Evolutionary conservation across 352 stramenopile genomes (phyloP).

Genomic region (Phytophthora meadii): DNA sequence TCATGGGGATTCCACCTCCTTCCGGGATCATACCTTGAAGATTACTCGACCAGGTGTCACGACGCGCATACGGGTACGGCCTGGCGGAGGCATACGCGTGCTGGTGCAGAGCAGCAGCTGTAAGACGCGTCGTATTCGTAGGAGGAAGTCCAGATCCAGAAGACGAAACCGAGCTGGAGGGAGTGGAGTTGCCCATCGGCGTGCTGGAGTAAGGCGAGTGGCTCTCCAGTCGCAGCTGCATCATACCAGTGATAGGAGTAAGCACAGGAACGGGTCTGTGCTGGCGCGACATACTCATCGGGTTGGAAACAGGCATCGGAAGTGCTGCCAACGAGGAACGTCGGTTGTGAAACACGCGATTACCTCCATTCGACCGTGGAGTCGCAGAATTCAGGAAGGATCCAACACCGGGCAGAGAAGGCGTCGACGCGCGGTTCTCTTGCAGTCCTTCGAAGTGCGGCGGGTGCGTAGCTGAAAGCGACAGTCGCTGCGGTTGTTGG

Average conservation of each 20-base stretch:
- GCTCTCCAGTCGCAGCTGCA: slow-evolving; percentile 69
- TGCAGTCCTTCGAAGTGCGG: slow-evolving; percentile 40
- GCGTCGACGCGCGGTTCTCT: slow-evolving; percentile 35
- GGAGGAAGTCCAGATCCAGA: slow-evolving; percentile 21
- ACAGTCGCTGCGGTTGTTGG: slow-evolving; percentile 32
- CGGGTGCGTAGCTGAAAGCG: slow-evolving; percentile 42
- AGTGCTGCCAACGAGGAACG: slow-evolving; percentile 62
- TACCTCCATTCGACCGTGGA: slow-evolving; percentile 27
- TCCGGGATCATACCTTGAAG: slow-evolving; percentile 42
- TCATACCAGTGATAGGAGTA: slow-evolving; percentile 79
- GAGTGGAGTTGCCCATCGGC: slow-evolving; percentile 28
- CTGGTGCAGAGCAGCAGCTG: slow-evolving; percentile 49
- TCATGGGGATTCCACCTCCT: slow-evolving; percentile 44
- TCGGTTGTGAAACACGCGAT: slow-evolving; percentile 42
- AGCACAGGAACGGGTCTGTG: slow-evolving; percentile 45
- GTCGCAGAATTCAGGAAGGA: slow-evolving; percentile 36
- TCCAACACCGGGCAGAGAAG: slow-evolving; percentile 48
- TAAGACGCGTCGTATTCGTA: slow-evolving; percentile 31
- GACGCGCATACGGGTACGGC: slow-evolving; percentile 43
- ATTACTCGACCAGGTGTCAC: slow-evolving; percentile 46
- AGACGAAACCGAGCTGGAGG: slow-evolving; percentile 27
- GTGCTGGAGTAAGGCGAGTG: slow-evolving; percentile 37
- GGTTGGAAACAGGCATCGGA: slow-evolving; percentile 49
- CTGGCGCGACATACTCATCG: slow-evolving; percentile 26
- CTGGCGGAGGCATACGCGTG: slow-evolving; percentile 59